Evolutionary conservation across 2,329 filamentous ascomycete genomes (phyloP).

Genomic region (Hypoxylon sp.): DNA sequence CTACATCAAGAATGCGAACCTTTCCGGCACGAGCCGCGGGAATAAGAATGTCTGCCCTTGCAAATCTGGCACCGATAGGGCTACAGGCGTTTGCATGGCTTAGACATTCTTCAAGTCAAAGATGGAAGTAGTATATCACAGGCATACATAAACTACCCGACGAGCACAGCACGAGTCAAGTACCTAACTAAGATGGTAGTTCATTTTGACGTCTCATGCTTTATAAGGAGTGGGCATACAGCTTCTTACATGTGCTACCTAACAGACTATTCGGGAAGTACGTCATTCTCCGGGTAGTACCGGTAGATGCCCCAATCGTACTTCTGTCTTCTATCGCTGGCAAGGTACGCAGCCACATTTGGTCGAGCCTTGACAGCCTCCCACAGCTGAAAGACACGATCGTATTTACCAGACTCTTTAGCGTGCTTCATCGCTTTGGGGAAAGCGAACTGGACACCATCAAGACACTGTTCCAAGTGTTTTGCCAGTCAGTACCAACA

Average conservation of each 20-base stretch:
- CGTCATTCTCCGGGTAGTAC: slow-evolving; percentile 13
- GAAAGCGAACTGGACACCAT: slow-evolving; percentile 75
- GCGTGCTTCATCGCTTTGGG: slow-evolving; percentile 73
- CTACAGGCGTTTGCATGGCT: too few relatives aligned
- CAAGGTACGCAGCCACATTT: slow-evolving; percentile 76
- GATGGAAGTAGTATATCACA: too few relatives aligned
- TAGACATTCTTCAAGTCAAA: too few relatives aligned
- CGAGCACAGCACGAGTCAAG: too few relatives aligned
- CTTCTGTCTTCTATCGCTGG: slow-evolving; percentile 71
- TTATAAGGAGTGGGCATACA: too few relatives aligned
- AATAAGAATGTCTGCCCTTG: slow-evolving; percentile 13
- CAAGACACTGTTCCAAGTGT: slow-evolving; percentile 58
- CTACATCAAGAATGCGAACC: too few relatives aligned
- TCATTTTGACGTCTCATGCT: neutral
- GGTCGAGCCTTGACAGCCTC: slow-evolving; percentile 72
- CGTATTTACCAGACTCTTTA: slow-evolving; percentile 68
- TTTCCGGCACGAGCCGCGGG: slow-evolving; percentile 5
- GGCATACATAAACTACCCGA: too few relatives aligned
- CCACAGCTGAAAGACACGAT: slow-evolving; percentile 73
- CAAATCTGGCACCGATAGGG: neutral
- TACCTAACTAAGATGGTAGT: neutral
- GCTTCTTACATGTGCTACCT: neutral
- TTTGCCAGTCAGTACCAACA: slow-evolving; percentile 8
- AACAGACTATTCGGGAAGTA: slow-evolving; percentile 3
- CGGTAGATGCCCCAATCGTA: slow-evolving; percentile 75